Base-by-base conservation (phyloP, 106 monocot genomes). In the Agapanthus africanus region DNA sequence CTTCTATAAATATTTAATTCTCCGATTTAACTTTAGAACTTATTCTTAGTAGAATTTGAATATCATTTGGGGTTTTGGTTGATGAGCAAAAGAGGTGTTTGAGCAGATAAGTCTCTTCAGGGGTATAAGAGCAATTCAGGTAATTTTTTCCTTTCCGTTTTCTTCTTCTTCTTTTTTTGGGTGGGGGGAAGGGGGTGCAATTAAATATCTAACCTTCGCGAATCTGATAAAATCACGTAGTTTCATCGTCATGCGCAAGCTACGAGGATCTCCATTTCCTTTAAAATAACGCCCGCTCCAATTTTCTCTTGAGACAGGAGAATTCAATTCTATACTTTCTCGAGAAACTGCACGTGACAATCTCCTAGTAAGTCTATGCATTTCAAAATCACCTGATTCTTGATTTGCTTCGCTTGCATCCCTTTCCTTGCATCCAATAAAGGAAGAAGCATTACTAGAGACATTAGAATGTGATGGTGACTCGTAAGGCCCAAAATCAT, bases 181-280 rank as follows among this genome's bases (percentile, higher is more conserved):
- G n/a, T n/a, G n/a, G n/a, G n/a, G n/a, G n/a, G n/a, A n/a, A n/a
- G n/a, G n/a, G n/a, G n/a, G n/a, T n/a, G n/a, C n/a, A n/a, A n/a
- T n/a, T n/a, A n/a, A n/a, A n/a, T n/a, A 47, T 47, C 37, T 67
- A 71, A 90, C 93, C 93, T 90, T 94, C 28, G 82, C 74, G 63
- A 70, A 76, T 63, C 83, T 94, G 73, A 84, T 79, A 33, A 90
- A 84, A 46, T 94, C 93, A 27, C 93, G 90, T 40, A 94, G 82
- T 52, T 84, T 94, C 73, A 82, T 76, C 25, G 93, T 94, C 73
- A 94, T 41, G 14, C 93, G 89, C 18, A 90, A 32, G 34, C 70
- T 71, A 15, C 87, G 78, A 37, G 11, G 28, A 19, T 88, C 93
- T 42, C 81, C 79, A 74, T 50, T 87, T 52, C 82, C 86, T 71